Percentiles rank a stretch among this genome's conserved stretches.
phyloP scores from a whole-genome alignment of 1,139 yeast species.

The Yamadazyma epiphylla region DNA sequence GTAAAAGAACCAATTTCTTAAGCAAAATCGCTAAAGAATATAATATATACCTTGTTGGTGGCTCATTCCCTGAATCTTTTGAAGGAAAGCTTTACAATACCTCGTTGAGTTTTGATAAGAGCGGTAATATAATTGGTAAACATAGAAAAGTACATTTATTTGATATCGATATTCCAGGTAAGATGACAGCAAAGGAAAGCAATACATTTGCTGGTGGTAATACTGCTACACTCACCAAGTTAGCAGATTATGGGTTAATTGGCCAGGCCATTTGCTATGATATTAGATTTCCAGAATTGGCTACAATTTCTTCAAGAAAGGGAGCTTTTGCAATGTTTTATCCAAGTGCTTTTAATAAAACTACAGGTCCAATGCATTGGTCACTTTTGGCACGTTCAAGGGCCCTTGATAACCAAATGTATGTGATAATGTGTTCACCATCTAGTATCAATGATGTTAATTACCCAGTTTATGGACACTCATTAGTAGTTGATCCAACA shows the following conservation, averaged over 20 bases:
- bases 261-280: conserved; percentile 82
- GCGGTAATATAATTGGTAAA: conserved; percentile 57
- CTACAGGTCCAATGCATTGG: conserved; percentile 90
- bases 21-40: conserved; percentile 19
- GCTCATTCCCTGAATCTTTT: conserved; percentile 19
- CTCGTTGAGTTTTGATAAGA: conserved; percentile 36
- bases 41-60: conserved; percentile 20
- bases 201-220: conserved; percentile 74
- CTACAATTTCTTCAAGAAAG: conserved; percentile 52
- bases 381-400: conserved; percentile 68
- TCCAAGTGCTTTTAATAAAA: conserved; percentile 86
- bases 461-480: conserved; percentile 69
- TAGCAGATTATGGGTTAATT: conserved; percentile 40
- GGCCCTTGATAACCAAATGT: conserved; percentile 80
- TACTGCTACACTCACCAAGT: conserved; percentile 43
- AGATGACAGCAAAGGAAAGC: conserved; percentile 66
- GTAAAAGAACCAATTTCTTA: conserved; percentile 17
- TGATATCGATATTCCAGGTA: conserved; percentile 73
- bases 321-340: conserved; percentile 64
- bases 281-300: conserved; percentile 75
- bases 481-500: conserved; percentile 76
- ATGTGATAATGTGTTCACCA: conserved; percentile 56
- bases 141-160: conserved; percentile 83
- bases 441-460: conserved; percentile 68
- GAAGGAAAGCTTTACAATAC: conserved; percentile 19